Base-by-base conservation (phyloP, 257 asterid species). In the Linderniella brevidens region DNA sequence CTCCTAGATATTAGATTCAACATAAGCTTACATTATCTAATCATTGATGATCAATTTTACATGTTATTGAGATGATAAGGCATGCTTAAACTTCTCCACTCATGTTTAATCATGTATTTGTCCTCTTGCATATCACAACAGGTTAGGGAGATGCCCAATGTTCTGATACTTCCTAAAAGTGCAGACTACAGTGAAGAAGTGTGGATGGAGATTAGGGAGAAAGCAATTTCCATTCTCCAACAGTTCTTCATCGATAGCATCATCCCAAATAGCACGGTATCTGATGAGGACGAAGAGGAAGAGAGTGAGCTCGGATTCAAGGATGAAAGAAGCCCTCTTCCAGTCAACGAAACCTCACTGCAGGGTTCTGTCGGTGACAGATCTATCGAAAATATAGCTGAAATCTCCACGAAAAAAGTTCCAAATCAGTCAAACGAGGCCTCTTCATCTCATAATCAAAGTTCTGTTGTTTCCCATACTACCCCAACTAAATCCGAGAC, bases 121-220 rank as follows among this genome's bases (percentile, higher is more conserved):
- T 57, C 42, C 36, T 4, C 13, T 13, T 13, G 19, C 25, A 56
- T 56, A 41, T 59, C 62, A 66, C 75, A 92, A 66, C 75, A 92
- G 99, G 68, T 92, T 16, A 67, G 93, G 69, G 99, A 90, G 81
- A 90, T 86, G 96, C 96, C 99, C 71, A 92, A 92, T 70, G 99
- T 86, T 47, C 76, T 92, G 72, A 73, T 92, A 60, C 99, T 92
- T 69, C 99, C 99, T 18, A 86, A 84, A 25, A 92, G 99, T 70
- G 99, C 99, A 15, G 99, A 92, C 71, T 92, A 81, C 54, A 92
- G 99, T 74, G 99, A 92, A 79, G 99, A 92, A 76, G 99, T 86
- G 39, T 92, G 99, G 99, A 77, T 79, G 81, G 99, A 92, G 74
- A 92, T 92, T 54, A 79, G 96, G 71, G 96, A 92, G 71, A 92